Percentiles rank a stretch among this genome's conserved stretches.
These are phyloP conservation scores for Fraxinus latifolia DNA, from an alignment of 305 asterid species.

Conservation along the genomic window DNA sequence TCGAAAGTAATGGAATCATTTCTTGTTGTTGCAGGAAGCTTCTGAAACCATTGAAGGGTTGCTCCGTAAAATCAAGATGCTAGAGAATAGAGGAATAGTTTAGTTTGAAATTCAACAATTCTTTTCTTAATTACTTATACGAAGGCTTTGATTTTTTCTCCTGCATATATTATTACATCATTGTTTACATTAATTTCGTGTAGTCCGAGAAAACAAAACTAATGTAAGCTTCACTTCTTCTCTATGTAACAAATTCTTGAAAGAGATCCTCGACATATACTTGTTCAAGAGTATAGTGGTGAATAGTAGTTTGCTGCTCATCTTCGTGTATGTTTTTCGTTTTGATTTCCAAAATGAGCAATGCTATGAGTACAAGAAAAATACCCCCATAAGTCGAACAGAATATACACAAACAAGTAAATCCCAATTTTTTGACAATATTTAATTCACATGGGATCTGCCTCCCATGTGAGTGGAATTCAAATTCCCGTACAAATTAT, in stretches of 20 bases:
- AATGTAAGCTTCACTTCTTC: neutral
- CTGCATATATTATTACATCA: neutral
- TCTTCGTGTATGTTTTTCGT: neutral
- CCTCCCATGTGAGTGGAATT: no score
- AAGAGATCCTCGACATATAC: neutral
- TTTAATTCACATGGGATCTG: no score
- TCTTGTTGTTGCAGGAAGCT: slow-evolving; percentile 38
- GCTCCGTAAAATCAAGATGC: slow-evolving; percentile 33
- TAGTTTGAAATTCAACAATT: neutral
- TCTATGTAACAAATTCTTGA: neutral
- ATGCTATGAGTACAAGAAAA: no score
- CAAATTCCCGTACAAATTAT: no score
- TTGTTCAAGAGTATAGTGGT: neutral
- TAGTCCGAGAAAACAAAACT: neutral
- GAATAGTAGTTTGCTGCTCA: neutral
- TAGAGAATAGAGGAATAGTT: slow-evolving; percentile 26
- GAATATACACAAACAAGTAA: no score
- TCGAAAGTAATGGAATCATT: neutral
- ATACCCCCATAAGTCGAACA: no score
- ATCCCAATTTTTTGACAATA: no score
- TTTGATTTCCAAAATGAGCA: neutral
- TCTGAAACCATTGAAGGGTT: slow-evolving; percentile 42
- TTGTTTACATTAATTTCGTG: neutral
- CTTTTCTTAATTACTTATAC: neutral
- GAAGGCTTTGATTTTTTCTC: neutral